Evolutionary conservation across 2,329 filamentous ascomycete genomes (phyloP).

Genomic region (Pestalotiopsis sp.): DNA sequence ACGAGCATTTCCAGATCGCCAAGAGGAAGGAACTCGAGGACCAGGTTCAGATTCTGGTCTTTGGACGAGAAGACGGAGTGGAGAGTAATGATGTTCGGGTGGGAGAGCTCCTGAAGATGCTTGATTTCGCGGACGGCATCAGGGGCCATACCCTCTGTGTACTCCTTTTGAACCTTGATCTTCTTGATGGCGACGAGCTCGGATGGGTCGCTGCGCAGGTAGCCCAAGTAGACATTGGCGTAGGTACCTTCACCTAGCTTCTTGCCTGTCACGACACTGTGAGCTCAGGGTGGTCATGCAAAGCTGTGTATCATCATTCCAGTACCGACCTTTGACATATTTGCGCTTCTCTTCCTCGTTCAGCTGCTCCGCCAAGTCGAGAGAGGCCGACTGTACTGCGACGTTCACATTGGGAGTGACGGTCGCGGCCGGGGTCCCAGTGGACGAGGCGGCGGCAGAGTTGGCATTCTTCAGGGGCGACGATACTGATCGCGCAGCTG

Average conservation of each 20-base stretch:
- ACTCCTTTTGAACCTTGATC: constrained; percentile 85
- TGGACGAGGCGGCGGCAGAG: constrained; percentile 44
- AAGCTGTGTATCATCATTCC: background rate
- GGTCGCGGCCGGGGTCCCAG: constrained; percentile 44
- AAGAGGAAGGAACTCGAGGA: constrained; percentile 91
- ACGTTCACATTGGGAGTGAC: constrained; percentile 30
- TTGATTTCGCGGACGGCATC: constrained; percentile 96
- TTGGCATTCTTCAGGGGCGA: constrained; percentile 48
- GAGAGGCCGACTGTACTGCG: constrained; percentile 30
- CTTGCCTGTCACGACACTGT: constrained; percentile 59
- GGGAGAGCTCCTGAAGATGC: constrained; percentile 88
- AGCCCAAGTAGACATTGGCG: constrained; percentile 90
- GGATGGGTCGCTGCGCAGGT: constrained; percentile 72
- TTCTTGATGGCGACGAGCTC: constrained; percentile 89
- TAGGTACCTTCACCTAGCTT: constrained; percentile 97
- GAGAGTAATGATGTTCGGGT: constrained; percentile 94
- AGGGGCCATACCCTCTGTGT: constrained; percentile 87
- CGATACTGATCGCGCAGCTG: constrained; percentile 34
- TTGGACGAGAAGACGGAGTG: constrained; percentile 94
- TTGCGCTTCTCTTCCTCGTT: constrained; percentile 83
- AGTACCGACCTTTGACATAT: constrained; percentile 76
- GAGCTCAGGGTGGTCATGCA: background rate
- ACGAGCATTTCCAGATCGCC: constrained; percentile 95
- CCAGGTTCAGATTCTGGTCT: constrained; percentile 93
- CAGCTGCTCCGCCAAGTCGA: constrained; percentile 76